Percentiles rank a stretch among this genome's conserved stretches.
Conservation (phyloP, 2,329 filamentous ascomycete species). For the Aspergillus hortae region DNA sequence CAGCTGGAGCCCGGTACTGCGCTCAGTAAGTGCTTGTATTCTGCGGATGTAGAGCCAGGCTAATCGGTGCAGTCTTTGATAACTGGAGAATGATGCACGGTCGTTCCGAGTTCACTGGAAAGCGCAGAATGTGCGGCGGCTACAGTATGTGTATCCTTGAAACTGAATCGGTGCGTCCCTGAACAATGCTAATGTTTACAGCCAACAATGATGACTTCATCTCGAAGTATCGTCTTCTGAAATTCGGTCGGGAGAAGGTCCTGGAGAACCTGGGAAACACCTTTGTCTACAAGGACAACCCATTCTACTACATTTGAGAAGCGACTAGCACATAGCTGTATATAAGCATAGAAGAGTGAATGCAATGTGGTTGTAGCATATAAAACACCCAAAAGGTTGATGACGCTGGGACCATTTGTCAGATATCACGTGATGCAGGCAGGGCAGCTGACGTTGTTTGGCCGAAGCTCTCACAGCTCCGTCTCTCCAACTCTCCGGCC, state of each 20-base stretch:
- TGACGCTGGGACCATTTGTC: constrained; percentile 10
- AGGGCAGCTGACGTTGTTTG: constrained; percentile 34
- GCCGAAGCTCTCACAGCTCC: constrained; percentile 27
- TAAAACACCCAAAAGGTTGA: not conserved
- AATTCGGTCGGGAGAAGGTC: constrained; percentile 47
- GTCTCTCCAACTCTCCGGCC: constrained; percentile 7
- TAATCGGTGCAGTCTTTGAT: constrained; percentile 67
- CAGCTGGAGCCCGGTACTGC: constrained; percentile 76
- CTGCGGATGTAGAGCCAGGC: constrained; percentile 2
- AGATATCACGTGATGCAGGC: constrained; percentile 27
- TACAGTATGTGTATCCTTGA: constrained; percentile 63
- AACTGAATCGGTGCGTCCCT: not conserved
- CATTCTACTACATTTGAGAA: constrained; percentile 10
- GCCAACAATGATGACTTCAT: constrained; percentile 78
- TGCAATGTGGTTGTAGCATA: not conserved
- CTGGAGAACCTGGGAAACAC: constrained; percentile 30
- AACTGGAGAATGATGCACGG: constrained; percentile 96
- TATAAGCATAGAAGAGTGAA: not conserved
- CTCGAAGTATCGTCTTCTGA: constrained; percentile 71
- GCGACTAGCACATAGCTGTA: not conserved
- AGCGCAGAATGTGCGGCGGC: constrained; percentile 82
- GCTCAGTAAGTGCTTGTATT: constrained; percentile 56
- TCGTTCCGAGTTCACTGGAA: constrained; percentile 74
- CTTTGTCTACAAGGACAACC: constrained; percentile 3
- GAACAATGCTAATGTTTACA: constrained; percentile 31